phyloP scores from a whole-genome alignment of 163 green algal species.

The Coccomyxa subellipsoidea region DNA sequence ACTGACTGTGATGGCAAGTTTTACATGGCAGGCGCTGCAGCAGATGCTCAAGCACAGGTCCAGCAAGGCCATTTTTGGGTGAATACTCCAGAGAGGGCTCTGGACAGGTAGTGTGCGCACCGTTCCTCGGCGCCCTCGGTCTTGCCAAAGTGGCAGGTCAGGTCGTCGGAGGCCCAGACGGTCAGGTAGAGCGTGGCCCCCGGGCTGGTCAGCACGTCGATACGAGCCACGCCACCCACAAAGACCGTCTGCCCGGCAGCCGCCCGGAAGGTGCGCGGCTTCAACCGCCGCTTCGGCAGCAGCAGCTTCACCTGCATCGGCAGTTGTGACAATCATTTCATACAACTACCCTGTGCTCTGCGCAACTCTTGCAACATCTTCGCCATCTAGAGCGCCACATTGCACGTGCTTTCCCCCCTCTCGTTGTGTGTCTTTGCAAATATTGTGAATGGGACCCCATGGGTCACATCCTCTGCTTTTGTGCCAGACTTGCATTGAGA shows the following conservation, averaged over 20 bases:
- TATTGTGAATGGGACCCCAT: no score
- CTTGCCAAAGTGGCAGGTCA: slow-evolving; percentile 88
- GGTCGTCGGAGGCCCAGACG: slow-evolving; percentile 72
- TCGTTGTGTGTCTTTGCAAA: no score
- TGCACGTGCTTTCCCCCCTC: no score
- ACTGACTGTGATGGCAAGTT: background rate
- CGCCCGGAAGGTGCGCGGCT: slow-evolving; percentile 86
- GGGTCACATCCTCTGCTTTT: no score
- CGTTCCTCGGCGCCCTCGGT: slow-evolving; percentile 73
- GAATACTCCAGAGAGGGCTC: no score
- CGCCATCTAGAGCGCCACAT: no score
- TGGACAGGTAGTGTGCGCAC: slow-evolving; percentile 15
- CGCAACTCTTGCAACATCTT: no score
- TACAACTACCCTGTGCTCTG: no score
- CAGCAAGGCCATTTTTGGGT: no score
- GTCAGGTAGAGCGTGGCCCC: slow-evolving; percentile 93
- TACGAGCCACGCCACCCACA: slow-evolving; percentile 77
- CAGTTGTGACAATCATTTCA: background rate
- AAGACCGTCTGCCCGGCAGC: slow-evolving; percentile 66
- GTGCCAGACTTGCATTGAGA: no score
- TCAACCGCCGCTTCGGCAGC: slow-evolving; percentile 65
- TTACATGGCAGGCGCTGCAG: no score
- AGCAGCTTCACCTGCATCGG: slow-evolving; percentile 59
- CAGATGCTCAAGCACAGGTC: no score
- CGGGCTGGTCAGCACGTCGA: slow-evolving; percentile 77